Percentiles rank a stretch among this genome's conserved stretches.
Conservation (phyloP, 441 rosid genomes). For the Erysimum cheiri region DNA sequence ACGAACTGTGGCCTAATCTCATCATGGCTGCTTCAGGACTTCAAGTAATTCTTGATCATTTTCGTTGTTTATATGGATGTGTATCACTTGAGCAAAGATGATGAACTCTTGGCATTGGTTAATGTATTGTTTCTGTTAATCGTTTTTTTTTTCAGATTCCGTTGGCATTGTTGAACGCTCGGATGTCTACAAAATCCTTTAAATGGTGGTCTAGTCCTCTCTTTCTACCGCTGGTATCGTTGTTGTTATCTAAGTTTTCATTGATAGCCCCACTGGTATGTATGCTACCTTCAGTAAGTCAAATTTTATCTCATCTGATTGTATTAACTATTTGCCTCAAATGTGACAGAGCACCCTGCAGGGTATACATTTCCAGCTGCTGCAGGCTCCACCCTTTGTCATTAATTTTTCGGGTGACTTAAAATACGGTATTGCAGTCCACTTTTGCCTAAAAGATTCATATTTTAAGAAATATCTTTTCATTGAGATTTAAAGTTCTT, state of each 20-base stretch:
- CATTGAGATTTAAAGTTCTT: constrained; percentile 5
- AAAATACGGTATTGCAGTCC: constrained; percentile 67
- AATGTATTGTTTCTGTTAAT: constrained; percentile 15
- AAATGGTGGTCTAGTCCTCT: constrained; percentile 72
- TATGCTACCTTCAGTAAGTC: constrained; percentile 28
- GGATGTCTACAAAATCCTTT: constrained; percentile 77
- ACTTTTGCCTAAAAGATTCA: background rate
- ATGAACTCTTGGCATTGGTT: background rate
- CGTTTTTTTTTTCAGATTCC: constrained; percentile 57
- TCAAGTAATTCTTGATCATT: constrained; percentile 58
- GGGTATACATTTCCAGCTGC: constrained; percentile 84
- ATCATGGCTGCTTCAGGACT: constrained; percentile 68
- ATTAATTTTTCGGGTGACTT: constrained; percentile 86
- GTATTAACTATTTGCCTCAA: constrained; percentile 34
- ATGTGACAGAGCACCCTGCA: constrained; percentile 71
- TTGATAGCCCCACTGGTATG: constrained; percentile 87
- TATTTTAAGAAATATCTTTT: background rate
- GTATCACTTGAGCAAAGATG: background rate
- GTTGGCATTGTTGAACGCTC: constrained; percentile 80
- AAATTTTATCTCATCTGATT: constrained; percentile 21
- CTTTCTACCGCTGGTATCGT: constrained; percentile 68
- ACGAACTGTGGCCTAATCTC: constrained; percentile 95
- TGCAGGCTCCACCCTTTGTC: constrained; percentile 76
- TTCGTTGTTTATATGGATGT: constrained; percentile 20
- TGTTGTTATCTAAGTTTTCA: constrained; percentile 82